Percentiles rank a stretch among this genome's conserved stretches.
Conservation (phyloP, 1,284 basidiomycete species). For the Melampsora abietis-canadensis region DNA sequence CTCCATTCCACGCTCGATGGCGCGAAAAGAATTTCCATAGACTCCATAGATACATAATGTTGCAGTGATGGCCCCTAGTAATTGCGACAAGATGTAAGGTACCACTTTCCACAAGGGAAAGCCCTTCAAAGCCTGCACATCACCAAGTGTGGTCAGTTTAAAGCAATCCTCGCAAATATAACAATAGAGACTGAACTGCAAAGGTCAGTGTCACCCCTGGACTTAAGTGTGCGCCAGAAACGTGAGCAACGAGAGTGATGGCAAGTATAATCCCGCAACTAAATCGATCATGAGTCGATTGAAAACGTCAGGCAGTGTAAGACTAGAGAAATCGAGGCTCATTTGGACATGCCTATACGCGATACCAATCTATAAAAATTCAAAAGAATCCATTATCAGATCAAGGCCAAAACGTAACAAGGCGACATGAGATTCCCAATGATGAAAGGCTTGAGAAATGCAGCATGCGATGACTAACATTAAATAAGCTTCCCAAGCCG, state of each 20-base stretch:
- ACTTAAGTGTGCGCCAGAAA: not conserved
- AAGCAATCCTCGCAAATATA: too few relatives aligned
- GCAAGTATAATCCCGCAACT: not conserved
- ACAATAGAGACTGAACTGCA: not conserved
- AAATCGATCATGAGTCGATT: too few relatives aligned
- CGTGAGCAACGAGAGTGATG: not conserved
- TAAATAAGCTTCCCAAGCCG: not conserved
- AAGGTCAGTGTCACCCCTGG: not conserved
- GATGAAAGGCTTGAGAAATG: not conserved
- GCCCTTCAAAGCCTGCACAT: not conserved
- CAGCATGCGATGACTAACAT: not conserved
- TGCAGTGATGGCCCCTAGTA: not conserved
- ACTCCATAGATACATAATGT: constrained; percentile 3
- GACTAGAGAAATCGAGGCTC: too few relatives aligned
- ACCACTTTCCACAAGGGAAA: not conserved
- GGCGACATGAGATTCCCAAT: not conserved
- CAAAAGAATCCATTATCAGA: too few relatives aligned
- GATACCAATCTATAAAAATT: too few relatives aligned
- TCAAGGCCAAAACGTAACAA: not conserved
- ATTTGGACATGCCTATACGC: not conserved
- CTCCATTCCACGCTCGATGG: not conserved
- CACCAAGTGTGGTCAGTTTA: too few relatives aligned
- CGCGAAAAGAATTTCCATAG: not conserved
- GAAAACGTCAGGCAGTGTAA: too few relatives aligned
- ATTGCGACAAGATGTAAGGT: not conserved